Base-by-base conservation (phyloP, 1,139 yeast species). In the Debaryomyces subglobosus region DNA sequence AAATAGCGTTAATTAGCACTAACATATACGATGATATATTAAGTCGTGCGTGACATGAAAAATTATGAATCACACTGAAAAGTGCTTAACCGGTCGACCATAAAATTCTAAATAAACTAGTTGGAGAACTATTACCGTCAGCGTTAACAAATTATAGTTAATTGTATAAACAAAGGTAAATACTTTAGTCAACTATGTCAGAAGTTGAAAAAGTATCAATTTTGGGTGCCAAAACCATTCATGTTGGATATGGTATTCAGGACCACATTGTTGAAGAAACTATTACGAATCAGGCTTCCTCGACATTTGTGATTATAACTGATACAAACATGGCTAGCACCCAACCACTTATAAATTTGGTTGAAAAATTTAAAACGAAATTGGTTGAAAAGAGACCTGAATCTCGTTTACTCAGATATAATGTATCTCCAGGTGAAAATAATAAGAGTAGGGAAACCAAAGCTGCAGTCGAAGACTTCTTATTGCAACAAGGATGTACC, bases 391-490 rank as follows among this genome's bases (percentile, higher is more conserved):
- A 55, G 35, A 57, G 71, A 34, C 79, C 84, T 0, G 68, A 67
- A 7, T 78, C 92, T 2, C 79, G 98, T 54, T 69, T 95, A 37
- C 72, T 95, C 49, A 76, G 83, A 21, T 92, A 87, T 65, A 76
- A 79, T 12, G 89, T 95, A 18, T 77, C 96, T 5, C 99, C 99
- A 0, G 99, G 99, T 42, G 99, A 95, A 67, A 84, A 90, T 48
- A 86, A 89, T 67, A 95, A 95, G 72, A 86, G 82, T 53, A 80
- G 99, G 57, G 83, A 82, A 47, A 91, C 97, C 39, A 95, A 95
- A 68, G 98, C 96, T 23, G 85, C 84, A 20, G 92, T 95, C 50
- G 99, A 95, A 71, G 99, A 95, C 70, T 94, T 80, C 69, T 73
- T 95, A 63, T 78, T 95, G 55, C 64, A 72, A n/a, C 73, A 89